Evolutionary conservation across 306 rosid species (phyloP), one percentile per base, ranked within the genome.

Genomic region (Gastrolobium villosum): DNA sequence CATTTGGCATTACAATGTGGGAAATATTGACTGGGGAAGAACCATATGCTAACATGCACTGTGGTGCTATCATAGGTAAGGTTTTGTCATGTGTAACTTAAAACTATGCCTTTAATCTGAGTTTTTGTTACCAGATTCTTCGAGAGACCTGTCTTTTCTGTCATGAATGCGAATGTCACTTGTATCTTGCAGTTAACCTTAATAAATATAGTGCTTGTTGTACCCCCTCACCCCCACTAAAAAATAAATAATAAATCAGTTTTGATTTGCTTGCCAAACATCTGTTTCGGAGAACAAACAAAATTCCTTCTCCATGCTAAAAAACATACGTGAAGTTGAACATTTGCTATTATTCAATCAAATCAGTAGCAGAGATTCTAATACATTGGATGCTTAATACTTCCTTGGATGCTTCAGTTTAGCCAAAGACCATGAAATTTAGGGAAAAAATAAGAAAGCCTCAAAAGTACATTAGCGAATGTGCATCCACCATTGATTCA

Each of bases 1-100:
- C 99, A 9, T 96, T 91, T 76, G 99, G 97, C 49, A 91, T 93
- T 39, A 86, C 91, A 64, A 84, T 93, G 96, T 96, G 98, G 99
- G 99, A 96, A 91, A 88, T 96, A 79, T 85, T 93, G 85, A 96
- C 97, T 0, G 96, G 96, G 44, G 98, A 93, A 78, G 98, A 96
- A 81, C 99, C 99, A 9, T 96, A 96, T 63, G 94, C 97, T 46
- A 90, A 83, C 83, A 82, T 96, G 97, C 98, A 96, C 61, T 96
- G 98, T 55, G 99, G 99, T 64, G 89, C 97, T 70, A 96, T 96
- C 74, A 96, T 96, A 80, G 96, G 99, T 91, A 82, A 79, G 74
- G 30, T 74, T 63, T 81, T 63, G 62, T 43, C 61, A 10, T 50
- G 14, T 11, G 31, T 8, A 11, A 57, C 28, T 39, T 28, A 2